These are phyloP conservation scores for Colletotrichum cordylinicola DNA, from an alignment of 2,329 filamentous ascomycete species.

Conservation along the genomic window DNA sequence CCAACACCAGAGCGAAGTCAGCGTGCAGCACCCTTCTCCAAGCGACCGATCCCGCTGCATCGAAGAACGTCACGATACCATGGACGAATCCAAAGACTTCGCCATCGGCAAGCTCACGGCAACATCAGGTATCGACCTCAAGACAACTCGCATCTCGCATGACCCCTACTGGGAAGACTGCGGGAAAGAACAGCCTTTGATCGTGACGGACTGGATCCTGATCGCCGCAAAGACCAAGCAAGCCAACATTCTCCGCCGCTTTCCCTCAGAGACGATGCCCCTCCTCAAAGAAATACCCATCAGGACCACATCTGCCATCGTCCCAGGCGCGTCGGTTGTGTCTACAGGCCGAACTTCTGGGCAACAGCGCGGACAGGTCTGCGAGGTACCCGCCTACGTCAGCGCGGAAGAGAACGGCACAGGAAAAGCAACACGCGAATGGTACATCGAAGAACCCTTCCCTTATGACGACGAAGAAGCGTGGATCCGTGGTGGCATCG, in stretches of 20 bases:
- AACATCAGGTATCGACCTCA: slow-evolving; percentile 46
- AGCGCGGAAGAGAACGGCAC: slow-evolving; percentile 44
- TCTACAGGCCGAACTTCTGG: slow-evolving; percentile 51
- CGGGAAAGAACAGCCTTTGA: slow-evolving; percentile 42
- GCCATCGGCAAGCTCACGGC: slow-evolving; percentile 41
- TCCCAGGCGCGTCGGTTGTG: slow-evolving; percentile 40
- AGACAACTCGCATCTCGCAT: slow-evolving; percentile 48
- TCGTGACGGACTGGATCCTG: slow-evolving; percentile 51
- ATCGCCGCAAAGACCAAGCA: slow-evolving; percentile 38
- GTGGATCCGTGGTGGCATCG: slow-evolving; percentile 52
- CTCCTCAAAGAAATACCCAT: slow-evolving; percentile 37
- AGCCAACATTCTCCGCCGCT: slow-evolving; percentile 47
- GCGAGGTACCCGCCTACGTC: slow-evolving; percentile 49
- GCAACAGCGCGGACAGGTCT: slow-evolving; percentile 45
- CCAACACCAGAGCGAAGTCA: slow-evolving; percentile 29
- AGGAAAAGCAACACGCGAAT: slow-evolving; percentile 47
- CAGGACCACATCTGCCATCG: slow-evolving; percentile 32
- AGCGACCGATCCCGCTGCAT: slow-evolving; percentile 42
- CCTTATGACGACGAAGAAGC: slow-evolving; percentile 43
- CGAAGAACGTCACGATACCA: slow-evolving; percentile 40
- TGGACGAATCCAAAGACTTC: slow-evolving; percentile 33
- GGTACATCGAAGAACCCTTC: slow-evolving; percentile 49
- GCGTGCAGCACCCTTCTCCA: slow-evolving; percentile 46
- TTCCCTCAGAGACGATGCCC: slow-evolving; percentile 40
- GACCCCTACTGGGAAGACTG: slow-evolving; percentile 50